A percentile compares a stretch with the other conserved stretches of the same genome.
Evolutionary conservation across 2,329 filamentous ascomycete genomes (phyloP).

Genomic region (Chaetomiaceae sp.): DNA sequence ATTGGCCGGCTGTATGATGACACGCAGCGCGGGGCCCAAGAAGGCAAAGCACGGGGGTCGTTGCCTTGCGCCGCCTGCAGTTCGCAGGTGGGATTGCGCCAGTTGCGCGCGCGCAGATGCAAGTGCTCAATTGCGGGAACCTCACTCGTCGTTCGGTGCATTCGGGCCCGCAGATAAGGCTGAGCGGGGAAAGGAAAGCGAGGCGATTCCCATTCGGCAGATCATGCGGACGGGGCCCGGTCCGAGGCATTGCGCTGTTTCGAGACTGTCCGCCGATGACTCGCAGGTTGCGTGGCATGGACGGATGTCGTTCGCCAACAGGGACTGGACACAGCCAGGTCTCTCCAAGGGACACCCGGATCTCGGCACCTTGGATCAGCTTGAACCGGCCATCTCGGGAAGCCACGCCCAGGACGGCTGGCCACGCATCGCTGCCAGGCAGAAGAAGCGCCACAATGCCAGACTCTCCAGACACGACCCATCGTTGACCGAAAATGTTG

Average conservation of each 20-base stretch:
- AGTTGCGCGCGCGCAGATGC: conserved; percentile 10
- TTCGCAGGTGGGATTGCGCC: conserved; percentile 15
- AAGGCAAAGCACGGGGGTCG: conserved; percentile 12
- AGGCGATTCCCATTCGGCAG: conserved; percentile 7
- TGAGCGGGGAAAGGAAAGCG: conserved; percentile 13
- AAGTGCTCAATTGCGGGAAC: conserved; percentile 27
- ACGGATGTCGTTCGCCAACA: background rate
- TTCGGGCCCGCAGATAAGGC: conserved; percentile 18
- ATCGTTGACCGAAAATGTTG: background rate
- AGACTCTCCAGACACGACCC: background rate
- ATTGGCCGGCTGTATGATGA: conserved; percentile 23
- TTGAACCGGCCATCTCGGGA: background rate
- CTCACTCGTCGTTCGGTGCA: background rate
- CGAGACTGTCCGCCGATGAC: background rate
- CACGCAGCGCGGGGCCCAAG: conserved; percentile 20
- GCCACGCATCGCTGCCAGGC: background rate
- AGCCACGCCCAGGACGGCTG: background rate
- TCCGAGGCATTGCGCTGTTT: background rate
- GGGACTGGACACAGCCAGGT: background rate
- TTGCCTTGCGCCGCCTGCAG: conserved; percentile 15
- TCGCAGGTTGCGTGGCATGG: background rate
- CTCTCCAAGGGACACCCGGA: background rate
- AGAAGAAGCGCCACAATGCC: background rate
- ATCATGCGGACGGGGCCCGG: background rate
- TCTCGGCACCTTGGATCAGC: background rate